Conservation (phyloP, 306 rosid species). For the Acacia confusa region DNA sequence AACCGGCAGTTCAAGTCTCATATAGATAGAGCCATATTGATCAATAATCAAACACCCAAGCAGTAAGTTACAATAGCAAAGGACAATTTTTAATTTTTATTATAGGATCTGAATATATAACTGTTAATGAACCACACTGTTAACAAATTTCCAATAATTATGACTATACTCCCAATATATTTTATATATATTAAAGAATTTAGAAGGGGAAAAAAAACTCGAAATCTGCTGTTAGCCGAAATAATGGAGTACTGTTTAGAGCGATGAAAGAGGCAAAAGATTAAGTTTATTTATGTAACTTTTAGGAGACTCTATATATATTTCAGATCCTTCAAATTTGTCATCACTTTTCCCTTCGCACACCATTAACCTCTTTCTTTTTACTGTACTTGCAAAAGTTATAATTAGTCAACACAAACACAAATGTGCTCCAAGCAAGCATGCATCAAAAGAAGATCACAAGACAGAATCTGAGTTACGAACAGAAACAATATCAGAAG, state of each 20-base stretch:
- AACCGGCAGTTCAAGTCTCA: neutral
- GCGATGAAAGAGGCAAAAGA: neutral
- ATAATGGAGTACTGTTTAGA: neutral
- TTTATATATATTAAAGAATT: neutral
- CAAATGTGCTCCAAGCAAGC: neutral
- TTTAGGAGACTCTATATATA: neutral
- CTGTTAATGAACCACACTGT: neutral
- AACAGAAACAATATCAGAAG: neutral
- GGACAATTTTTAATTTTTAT: neutral
- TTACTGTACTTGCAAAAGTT: neutral
- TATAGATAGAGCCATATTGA: neutral
- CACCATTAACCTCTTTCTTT: neutral
- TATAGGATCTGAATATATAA: neutral
- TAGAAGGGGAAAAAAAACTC: neutral
- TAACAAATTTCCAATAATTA: too few relatives aligned
- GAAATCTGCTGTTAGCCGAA: neutral
- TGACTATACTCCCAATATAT: neutral
- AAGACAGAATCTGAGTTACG: neutral
- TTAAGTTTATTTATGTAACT: neutral
- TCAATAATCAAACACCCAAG: neutral
- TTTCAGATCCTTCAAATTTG: neutral
- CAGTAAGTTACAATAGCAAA: neutral
- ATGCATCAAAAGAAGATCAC: neutral
- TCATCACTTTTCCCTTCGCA: neutral
- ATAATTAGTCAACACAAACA: neutral